Conservation (phyloP, 345 rosid species). For the Gossypium australe region DNA sequence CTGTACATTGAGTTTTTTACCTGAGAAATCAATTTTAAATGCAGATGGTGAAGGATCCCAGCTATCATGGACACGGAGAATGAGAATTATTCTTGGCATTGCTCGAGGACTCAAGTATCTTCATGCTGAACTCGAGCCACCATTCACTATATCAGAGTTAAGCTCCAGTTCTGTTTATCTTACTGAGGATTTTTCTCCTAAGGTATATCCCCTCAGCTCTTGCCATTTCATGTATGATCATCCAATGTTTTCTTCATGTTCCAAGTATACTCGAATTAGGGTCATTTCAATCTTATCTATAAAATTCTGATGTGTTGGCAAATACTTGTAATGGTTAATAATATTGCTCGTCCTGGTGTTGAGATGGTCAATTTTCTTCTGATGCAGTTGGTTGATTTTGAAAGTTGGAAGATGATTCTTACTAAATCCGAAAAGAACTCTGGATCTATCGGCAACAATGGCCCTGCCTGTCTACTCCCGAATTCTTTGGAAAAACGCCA, state of each 20-base stretch:
- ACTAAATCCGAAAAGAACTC: slow-evolving; percentile 82
- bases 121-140: slow-evolving; percentile 80
- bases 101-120: slow-evolving; percentile 90
- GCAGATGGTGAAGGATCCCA: slow-evolving; percentile 90
- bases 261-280: neutral
- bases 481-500: slow-evolving; percentile 64
- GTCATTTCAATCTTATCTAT: neutral
- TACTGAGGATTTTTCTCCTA: slow-evolving; percentile 92
- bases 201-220: slow-evolving; percentile 40
- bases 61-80: slow-evolving; percentile 82
- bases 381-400: slow-evolving; percentile 89
- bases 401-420: slow-evolving; percentile 90
- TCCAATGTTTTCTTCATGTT: neutral
- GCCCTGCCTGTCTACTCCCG: slow-evolving; percentile 71
- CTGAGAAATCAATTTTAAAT: slow-evolving; percentile 15
- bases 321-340: too few relatives aligned
- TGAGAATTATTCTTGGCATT: slow-evolving; percentile 82
- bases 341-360: neutral
- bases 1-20: slow-evolving; percentile 8
- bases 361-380: neutral
- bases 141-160: slow-evolving; percentile 87
- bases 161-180: slow-evolving; percentile 88
- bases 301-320: too few relatives aligned
- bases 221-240: neutral
- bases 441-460: slow-evolving; percentile 67